phyloP scores from a whole-genome alignment of 805 yeast species.

The Saccharomycopsis javanensis region DNA sequence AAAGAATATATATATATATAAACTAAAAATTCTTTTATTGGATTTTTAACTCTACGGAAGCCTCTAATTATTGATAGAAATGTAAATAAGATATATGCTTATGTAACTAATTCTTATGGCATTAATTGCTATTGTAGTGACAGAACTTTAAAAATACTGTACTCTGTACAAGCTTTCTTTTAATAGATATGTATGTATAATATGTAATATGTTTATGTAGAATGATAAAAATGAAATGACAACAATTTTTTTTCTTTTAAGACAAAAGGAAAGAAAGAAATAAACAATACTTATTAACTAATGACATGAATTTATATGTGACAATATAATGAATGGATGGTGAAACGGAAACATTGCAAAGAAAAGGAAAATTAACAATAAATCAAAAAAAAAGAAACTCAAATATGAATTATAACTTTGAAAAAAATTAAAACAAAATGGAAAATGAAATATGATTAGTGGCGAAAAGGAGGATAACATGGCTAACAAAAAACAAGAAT shows the following conservation, averaged over 20 bases:
- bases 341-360: slow-evolving; percentile 1
- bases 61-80: no score
- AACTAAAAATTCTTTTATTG: no score
- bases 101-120: no score
- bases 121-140: no score
- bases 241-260: not conserved
- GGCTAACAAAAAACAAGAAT: not conserved
- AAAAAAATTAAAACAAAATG: not conserved
- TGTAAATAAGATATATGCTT: no score
- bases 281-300: not conserved
- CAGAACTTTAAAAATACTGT: no score
- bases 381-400: not conserved
- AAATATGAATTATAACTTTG: not conserved
- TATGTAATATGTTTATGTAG: not conserved
- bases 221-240: slow-evolving; percentile 1
- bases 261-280: not conserved
- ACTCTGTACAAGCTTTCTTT: not conserved
- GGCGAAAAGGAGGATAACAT: not conserved
- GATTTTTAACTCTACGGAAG: no score
- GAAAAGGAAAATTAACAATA: not conserved
- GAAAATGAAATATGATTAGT: not conserved
- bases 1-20: no score
- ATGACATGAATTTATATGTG: slow-evolving; percentile 1
- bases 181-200: not conserved
- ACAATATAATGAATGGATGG: not conserved